Evolutionary conservation across 768 basidiomycete genomes (phyloP), one percentile per base, ranked within the genome.

Genomic region (Rhodotorula paludigena): DNA sequence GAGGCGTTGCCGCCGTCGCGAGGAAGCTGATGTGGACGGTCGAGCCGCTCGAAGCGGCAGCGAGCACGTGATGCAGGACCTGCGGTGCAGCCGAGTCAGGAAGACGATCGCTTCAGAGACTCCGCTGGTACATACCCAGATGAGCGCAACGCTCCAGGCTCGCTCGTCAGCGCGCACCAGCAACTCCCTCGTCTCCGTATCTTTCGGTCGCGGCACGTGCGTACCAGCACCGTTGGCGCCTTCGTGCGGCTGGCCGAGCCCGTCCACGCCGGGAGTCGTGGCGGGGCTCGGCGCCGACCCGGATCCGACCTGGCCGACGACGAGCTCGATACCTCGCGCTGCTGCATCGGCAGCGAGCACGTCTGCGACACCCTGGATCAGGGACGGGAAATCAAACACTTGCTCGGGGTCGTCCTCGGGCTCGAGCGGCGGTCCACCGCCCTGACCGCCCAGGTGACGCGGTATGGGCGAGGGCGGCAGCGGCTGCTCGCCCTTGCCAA

Each of bases 351-450:
- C 58, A 0, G 72, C 72, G 10, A 74, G 60, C 3, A 73, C 70
- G 52, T 76, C 75, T 41, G 70, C 48, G 8, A 74, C 72, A 16
- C 74, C 64, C 53, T 76, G 75, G 30, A 74, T 25, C 54, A 74
- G 28, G 7, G 72, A 58, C 0, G 72, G 66, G 21, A 76, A 72
- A 51, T 76, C 75, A 33, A 76, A 74, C 21, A 68, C 53, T 28
- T 57, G 59, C 49, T 58, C 65, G 1, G 44, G 28, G 28, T 64
- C 62, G 32, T 70, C 68, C 16, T 39, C 48, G 8, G 42, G 42
- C 23, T 49, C 52, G 45, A 55, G 48, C 23, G 62, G 61, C 28
- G 66, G 45, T 1, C 61, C 61, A 2, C 42, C 61, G 52, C 53
- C 53, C 3, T 11, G 0, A 5, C 44, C 61, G 41, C 53, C 53